Percentiles rank a stretch among this genome's conserved stretches.
Evolutionary conservation across 2,329 filamentous ascomycete species (phyloP).

Genomic region (Exophiala lecanii-corni): DNA sequence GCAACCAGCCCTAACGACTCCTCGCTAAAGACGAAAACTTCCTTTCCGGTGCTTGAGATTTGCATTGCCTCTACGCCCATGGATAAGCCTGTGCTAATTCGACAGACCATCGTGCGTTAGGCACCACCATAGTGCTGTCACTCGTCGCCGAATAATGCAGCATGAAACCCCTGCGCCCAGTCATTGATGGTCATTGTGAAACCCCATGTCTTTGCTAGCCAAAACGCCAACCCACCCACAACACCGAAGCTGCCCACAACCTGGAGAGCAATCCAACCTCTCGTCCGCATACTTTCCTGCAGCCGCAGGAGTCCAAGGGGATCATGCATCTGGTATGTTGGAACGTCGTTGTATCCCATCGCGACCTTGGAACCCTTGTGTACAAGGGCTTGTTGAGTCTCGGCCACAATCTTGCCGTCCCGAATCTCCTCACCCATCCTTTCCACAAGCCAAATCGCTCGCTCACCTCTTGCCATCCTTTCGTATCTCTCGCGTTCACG

Average conservation of each 20-base stretch:
- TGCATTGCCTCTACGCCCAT: too few relatives aligned
- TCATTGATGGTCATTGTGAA: conserved; percentile 26
- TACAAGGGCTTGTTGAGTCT: conserved; percentile 28
- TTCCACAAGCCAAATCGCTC: conserved; percentile 65
- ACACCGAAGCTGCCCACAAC: conserved; percentile 70
- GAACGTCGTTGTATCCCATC: conserved; percentile 24
- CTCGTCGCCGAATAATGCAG: conserved; percentile 14
- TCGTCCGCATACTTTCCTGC: conserved; percentile 59
- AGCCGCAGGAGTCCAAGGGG: conserved; percentile 73
- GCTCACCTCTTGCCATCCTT: conserved; percentile 56
- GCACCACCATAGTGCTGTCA: too few relatives aligned
- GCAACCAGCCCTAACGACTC: too few relatives aligned
- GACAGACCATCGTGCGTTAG: too few relatives aligned
- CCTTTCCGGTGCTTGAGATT: too few relatives aligned
- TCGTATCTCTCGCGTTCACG: conserved; percentile 69
- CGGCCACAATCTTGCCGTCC: conserved; percentile 58
- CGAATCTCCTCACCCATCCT: conserved; percentile 61
- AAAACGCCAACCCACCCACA: conserved; percentile 66
- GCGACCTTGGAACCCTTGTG: conserved; percentile 20
- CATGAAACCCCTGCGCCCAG: conserved; percentile 21
- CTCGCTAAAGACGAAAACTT: too few relatives aligned
- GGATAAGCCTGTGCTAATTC: too few relatives aligned
- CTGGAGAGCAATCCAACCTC: conserved; percentile 65
- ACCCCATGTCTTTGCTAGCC: conserved; percentile 47
- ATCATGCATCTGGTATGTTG: conserved; percentile 55